Base-by-base conservation (phyloP, 2,329 filamentous ascomycete genomes). In the Alternaria incomplexa region DNA sequence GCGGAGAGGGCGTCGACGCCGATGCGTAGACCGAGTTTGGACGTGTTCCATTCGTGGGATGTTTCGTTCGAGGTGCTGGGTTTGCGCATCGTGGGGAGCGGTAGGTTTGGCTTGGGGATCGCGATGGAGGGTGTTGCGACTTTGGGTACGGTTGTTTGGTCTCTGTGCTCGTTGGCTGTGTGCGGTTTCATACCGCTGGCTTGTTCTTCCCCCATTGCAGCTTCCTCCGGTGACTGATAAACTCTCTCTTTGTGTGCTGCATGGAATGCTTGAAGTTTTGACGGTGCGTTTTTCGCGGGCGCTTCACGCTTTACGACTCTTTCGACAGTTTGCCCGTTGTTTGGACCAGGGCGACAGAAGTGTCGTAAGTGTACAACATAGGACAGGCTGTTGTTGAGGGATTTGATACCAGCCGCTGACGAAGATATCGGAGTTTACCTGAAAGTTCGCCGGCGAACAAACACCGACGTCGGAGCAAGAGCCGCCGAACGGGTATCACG, bases 1-100 rank as follows among this genome's bases (percentile, higher is more conserved):
- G 93, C 93, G 72, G 90, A 90, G 47, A 87, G 79, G 22, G 87
- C 80, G 82, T 97, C 93, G 15, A 89, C 87, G 46, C 85, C 87
- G 12, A 96, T 75, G 56, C 93, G 86, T 68, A 86, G 79, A 13
- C 86, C 86, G 58, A 97, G 80, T 70, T 92, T 90, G 67, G 88
- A 87, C 23, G 92, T 94, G 79, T 96, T 96, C 91, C 92, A 95
- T 58, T 60, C 45, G 9, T 44, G 23, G 28, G 60, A 25, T 46
- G 52, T 47, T 56, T 68, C 65, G 17, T 5, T 51, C 25, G 58
- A 30, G 28, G 46, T 30, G 28, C 46, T 57, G 15, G 62, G 30
- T 32, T 57, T 47, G 10, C 55, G 51, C 43, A 56, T 43, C 13
- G 36, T 25, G 26, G 60, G 58, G 7, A 62, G 25, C 20, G 65